Evolutionary conservation across 1,284 basidiomycete species (phyloP), one percentile per base, ranked within the genome.

Genomic region (Ceratobasidium sp.): DNA sequence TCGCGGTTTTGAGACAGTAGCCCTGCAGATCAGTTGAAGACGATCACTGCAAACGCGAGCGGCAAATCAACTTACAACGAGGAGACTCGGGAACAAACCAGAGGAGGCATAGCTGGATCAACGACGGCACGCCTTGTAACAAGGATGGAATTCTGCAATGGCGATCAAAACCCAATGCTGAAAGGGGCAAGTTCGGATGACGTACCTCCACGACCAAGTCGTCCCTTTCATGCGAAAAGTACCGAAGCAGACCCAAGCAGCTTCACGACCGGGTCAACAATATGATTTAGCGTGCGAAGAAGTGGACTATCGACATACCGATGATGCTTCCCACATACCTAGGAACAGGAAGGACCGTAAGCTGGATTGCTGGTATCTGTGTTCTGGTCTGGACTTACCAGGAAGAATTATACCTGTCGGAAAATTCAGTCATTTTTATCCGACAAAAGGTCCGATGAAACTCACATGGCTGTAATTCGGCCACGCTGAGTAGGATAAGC

Each of bases 241-340:
- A 10, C 84, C 87, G 77, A 85, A 88, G 77, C 87, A 88, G 16
- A 85, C 76, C 84, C 84, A 85, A 16, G 84, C 82, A 57, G 82
- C 83, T 83, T 72, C 73, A 57, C 23, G 28, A 30, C 5, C n/a
- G 4, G 34, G 50, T 67, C 32, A 52, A 50, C 39, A 16, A 23
- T 1, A 39, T 14, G 14, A 18, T 32, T 58, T 14, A n/a, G 55
- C 26, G 59, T 59, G 61, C 78, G 72, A 71, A 75, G 71, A 52
- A 45, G 36, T 39, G 46, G 34, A 52, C 1, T 26, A 43, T 18
- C 48, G 36, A 79, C 83, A 60, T 78, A 87, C 87, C 85, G 39
- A 87, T 78, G 65, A 89, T 86, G 75, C 87, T 88, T 14, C 89
- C 88, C 21, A 86, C 73, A 77, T 89, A 90, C 88, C 88, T 89